Conservation (phyloP, 1,284 basidiomycete species). For the Amylostereum chailletii region DNA sequence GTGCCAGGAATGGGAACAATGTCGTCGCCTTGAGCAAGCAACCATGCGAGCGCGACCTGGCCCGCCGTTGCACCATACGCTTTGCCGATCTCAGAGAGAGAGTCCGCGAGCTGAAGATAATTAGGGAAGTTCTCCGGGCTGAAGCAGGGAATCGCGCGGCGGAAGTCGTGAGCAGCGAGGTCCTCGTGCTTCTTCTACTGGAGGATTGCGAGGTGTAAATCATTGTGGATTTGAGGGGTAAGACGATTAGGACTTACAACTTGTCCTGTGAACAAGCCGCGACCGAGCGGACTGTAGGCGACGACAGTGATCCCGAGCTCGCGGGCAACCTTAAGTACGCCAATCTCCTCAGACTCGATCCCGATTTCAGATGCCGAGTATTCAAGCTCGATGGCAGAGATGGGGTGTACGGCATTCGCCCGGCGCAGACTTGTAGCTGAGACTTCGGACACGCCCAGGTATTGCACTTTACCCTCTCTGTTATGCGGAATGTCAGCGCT, state of each 20-base stretch:
- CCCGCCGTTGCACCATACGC: constrained; percentile 29
- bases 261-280: constrained; percentile 54
- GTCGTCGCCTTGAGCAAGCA: constrained; percentile 31
- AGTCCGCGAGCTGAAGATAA: constrained; percentile 32
- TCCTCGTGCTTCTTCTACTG: constrained; percentile 38
- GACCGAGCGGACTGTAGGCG: constrained; percentile 55
- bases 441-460: constrained; percentile 57
- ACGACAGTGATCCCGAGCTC: constrained; percentile 47
- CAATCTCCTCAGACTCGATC: constrained; percentile 40
- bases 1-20: constrained; percentile 35
- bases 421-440: constrained; percentile 50
- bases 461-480: constrained; percentile 51
- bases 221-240: background rate
- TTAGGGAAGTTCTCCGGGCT: constrained; percentile 35
- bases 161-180: constrained; percentile 41
- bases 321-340: constrained; percentile 36
- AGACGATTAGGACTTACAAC: constrained; percentile 24
- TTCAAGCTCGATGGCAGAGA: constrained; percentile 57
- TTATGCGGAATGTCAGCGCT: background rate
- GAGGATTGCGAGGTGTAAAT: background rate
- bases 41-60: constrained; percentile 44
- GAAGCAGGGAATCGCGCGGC: constrained; percentile 28
- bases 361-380: constrained; percentile 53
- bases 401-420: constrained; percentile 52
- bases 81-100: constrained; percentile 25